Evolutionary conservation across 176 grass and related monocot species (phyloP).

Genomic region (Metroxylon sagu): DNA sequence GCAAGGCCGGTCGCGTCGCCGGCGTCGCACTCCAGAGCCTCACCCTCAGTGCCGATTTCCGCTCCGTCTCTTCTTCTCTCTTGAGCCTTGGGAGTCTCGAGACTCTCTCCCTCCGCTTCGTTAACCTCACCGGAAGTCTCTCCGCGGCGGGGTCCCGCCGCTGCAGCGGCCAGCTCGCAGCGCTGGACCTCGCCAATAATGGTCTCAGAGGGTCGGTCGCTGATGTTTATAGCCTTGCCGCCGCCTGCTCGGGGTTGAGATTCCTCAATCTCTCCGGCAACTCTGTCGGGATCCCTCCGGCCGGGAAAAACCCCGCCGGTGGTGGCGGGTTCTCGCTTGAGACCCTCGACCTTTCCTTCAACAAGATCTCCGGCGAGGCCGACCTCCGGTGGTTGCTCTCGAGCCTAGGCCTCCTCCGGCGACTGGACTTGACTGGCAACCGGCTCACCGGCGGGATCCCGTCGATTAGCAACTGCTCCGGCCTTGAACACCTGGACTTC

Average conservation of each 20-base stretch:
- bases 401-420: not conserved
- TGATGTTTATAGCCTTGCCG: too few species aligned
- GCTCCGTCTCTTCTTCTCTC: not conserved
- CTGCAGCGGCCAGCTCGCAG: not conserved
- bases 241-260: too few species aligned
- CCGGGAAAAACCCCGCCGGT: too few species aligned
- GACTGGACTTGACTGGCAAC: slow-evolving; percentile 4
- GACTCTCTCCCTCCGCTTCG: not conserved
- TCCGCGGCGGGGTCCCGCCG: not conserved
- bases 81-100: not conserved
- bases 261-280: not conserved
- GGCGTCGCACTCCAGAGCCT: not conserved
- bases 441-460: slow-evolving; percentile 1
- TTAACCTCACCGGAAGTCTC: not conserved
- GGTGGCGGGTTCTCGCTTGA: not conserved
- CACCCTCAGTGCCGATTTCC: not conserved
- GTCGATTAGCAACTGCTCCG: slow-evolving; percentile 3
- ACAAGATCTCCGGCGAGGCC: slow-evolving; percentile 6
- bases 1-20: not conserved
- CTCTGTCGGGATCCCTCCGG: not conserved
- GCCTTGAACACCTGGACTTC: slow-evolving; percentile 12
- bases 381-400: not conserved
- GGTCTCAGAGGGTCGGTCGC: not conserved
- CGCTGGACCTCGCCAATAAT: not conserved
- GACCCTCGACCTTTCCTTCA: slow-evolving; percentile 8